A percentile compares a stretch with the other conserved stretches of the same genome.
Conservation (phyloP, 176 grass and related monocot genomes). For the Avena sativa region DNA sequence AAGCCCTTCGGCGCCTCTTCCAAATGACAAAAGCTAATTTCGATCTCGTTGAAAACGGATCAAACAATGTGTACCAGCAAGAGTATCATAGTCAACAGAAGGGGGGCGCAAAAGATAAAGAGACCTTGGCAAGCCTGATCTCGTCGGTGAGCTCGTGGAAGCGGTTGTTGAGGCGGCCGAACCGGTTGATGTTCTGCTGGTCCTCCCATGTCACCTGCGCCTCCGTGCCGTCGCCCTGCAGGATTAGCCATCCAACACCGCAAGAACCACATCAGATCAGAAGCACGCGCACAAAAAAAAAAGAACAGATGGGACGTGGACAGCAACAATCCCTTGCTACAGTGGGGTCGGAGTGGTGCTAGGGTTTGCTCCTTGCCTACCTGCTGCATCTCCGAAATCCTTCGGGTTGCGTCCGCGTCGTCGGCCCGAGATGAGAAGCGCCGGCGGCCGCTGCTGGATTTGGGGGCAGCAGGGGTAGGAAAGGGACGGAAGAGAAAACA, state of each 20-base stretch:
- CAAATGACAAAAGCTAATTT: neutral
- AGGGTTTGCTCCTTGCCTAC: conserved; percentile 35
- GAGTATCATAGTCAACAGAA: neutral
- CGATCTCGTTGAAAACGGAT: neutral
- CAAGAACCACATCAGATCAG: conserved; percentile 24
- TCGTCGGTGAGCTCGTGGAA: conserved; percentile 89
- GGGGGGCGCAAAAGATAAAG: neutral
- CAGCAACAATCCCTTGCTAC: neutral
- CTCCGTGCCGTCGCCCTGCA: conserved; percentile 87
- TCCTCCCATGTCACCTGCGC: conserved; percentile 98
- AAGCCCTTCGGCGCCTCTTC: neutral
- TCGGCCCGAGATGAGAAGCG: conserved; percentile 17
- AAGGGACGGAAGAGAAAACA: neutral
- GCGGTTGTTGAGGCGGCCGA: conserved; percentile 95
- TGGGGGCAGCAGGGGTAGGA: neutral
- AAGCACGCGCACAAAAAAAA: neutral
- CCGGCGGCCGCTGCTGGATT: conserved; percentile 13
- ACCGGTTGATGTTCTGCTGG: conserved; percentile 98
- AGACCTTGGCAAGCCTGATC: conserved; percentile 94
- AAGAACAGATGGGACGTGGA: neutral
- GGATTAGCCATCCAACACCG: neutral
- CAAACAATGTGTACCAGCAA: neutral
- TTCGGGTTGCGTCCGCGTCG: neutral
- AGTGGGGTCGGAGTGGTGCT: neutral
- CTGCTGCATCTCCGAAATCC: conserved; percentile 60